Conservation (phyloP, 2,329 filamentous ascomycete species). For the Verticillium albo-atrum region DNA sequence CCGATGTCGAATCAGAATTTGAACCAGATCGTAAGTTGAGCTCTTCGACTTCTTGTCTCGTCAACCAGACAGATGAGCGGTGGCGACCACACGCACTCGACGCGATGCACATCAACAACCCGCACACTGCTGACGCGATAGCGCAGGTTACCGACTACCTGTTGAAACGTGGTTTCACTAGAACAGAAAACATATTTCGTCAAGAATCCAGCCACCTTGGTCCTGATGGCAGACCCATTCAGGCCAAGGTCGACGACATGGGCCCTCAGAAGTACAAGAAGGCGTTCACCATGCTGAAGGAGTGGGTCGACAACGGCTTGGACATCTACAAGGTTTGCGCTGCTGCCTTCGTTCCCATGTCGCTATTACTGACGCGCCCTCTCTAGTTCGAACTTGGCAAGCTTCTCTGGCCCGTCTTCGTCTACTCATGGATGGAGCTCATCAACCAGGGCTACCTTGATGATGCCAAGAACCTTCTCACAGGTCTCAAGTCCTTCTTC, state of each 20-base stretch:
- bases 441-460: slow-evolving; percentile 65
- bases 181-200: slow-evolving; percentile 87
- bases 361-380: neutral
- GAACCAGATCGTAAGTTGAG: slow-evolving; percentile 83
- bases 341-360: slow-evolving; percentile 8
- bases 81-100: neutral
- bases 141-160: slow-evolving; percentile 82
- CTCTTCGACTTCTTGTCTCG: neutral
- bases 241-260: slow-evolving; percentile 58
- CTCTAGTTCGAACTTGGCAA: slow-evolving; percentile 77
- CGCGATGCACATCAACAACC: neutral
- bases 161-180: slow-evolving; percentile 88
- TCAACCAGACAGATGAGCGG: neutral
- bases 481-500: slow-evolving; percentile 63
- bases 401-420: slow-evolving; percentile 87
- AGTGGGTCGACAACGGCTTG: slow-evolving; percentile 87
- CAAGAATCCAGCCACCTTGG: slow-evolving; percentile 85
- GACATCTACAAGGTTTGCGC: slow-evolving; percentile 83
- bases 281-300: slow-evolving; percentile 68
- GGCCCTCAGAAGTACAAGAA: slow-evolving; percentile 74
- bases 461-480: slow-evolving; percentile 72
- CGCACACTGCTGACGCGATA: neutral
- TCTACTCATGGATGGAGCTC: slow-evolving; percentile 85
- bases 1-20: slow-evolving; percentile 80
- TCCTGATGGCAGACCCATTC: slow-evolving; percentile 72